phyloP scores from a whole-genome alignment of 225 moss, liverwort and hornwort genomes.

The Pseudisothecium myosuroides region DNA sequence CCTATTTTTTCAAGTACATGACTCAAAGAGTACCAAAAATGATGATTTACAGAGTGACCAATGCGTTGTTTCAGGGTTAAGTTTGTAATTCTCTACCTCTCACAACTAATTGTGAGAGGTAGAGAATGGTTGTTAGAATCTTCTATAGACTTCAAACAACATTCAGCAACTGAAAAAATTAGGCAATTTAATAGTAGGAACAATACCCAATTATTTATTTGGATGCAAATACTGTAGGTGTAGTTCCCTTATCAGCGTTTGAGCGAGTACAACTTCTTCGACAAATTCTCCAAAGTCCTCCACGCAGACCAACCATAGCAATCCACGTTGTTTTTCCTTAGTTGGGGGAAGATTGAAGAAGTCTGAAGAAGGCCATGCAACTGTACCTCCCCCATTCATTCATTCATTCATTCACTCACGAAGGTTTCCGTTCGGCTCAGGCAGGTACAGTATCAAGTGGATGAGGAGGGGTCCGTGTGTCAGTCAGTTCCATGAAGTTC shows the following conservation, averaged over 20 bases:
- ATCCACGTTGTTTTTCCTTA: neutral
- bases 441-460: too few relatives aligned
- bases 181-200: neutral
- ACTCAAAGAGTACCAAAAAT: neutral
- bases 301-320: neutral
- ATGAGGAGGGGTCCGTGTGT: too few relatives aligned
- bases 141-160: neutral
- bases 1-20: neutral
- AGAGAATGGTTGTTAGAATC: too few relatives aligned
- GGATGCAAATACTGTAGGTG: too few relatives aligned
- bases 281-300: accelerated
- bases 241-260: too few relatives aligned
- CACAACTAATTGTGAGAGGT: too few relatives aligned
- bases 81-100: neutral
- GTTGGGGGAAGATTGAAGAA: neutral
- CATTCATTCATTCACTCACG: neutral
- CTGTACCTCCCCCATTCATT: too few relatives aligned
- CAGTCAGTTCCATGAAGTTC: neutral
- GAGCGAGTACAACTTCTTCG: neutral
- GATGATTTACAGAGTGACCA: accelerated
- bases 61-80: accelerated
- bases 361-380: too few relatives aligned
- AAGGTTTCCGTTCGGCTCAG: too few relatives aligned
- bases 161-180: neutral
- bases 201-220: too few relatives aligned